A percentile compares a stretch with the other conserved stretches of the same genome.
phyloP scores from a whole-genome alignment of 805 yeast genomes.

The Zygosaccharomyces lentus region DNA sequence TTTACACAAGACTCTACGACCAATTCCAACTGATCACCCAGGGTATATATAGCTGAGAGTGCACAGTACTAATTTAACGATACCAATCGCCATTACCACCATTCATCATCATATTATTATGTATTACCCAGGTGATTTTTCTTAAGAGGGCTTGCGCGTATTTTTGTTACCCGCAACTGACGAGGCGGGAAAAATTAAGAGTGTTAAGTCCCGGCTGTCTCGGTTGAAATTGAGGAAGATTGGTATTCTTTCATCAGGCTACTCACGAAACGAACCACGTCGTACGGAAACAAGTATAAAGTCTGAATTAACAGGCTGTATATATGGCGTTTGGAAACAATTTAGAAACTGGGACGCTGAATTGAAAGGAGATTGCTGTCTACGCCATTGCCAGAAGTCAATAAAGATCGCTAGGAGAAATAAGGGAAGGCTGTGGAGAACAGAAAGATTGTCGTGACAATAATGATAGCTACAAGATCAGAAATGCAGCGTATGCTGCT shows the following conservation, averaged over 20 bases:
- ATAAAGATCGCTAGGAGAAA: not conserved
- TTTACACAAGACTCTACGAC: constrained; percentile 88
- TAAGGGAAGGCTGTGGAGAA: not conserved
- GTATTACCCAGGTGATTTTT: not conserved
- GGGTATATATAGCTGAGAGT: constrained; percentile 70
- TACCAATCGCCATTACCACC: not conserved
- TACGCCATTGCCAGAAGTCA: not conserved
- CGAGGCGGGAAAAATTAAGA: not conserved
- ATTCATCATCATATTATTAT: not conserved
- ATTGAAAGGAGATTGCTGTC: not conserved
- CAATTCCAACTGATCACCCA: constrained; percentile 93
- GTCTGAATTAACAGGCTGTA: not conserved
- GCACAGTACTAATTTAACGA: not conserved
- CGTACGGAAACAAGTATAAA: not conserved
- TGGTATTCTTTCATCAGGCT: not conserved
- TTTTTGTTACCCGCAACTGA: not conserved
- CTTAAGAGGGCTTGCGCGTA: not conserved
- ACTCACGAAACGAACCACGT: not conserved
- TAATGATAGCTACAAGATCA: not conserved
- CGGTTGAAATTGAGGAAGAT: not conserved
- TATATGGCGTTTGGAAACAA: not conserved
- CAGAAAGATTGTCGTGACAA: not conserved
- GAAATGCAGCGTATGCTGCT: not conserved
- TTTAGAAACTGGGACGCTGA: not conserved
- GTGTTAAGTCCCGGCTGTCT: not conserved